Conservation (phyloP, 106 monocot genomes). For the Platanthera guangdongensis region DNA sequence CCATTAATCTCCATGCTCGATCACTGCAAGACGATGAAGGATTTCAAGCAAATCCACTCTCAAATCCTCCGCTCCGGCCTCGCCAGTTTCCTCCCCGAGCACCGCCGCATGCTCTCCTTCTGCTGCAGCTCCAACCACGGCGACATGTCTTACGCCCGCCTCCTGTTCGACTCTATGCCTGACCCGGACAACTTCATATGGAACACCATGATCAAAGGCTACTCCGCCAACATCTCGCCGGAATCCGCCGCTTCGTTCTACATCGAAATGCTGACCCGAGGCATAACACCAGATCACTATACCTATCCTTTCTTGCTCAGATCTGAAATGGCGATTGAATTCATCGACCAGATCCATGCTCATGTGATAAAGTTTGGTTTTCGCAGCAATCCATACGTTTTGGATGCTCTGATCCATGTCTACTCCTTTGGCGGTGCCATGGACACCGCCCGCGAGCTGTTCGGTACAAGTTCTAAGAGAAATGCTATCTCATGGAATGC, state of each 20-base stretch:
- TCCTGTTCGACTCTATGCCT: conserved; percentile 41
- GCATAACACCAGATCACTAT: conserved; percentile 24
- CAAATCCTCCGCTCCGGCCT: conserved; percentile 33
- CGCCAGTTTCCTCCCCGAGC: conserved; percentile 4
- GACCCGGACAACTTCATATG: conserved; percentile 20
- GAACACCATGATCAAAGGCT: conserved; percentile 39
- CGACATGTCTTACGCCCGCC: conserved; percentile 39
- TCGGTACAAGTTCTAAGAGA: conserved; percentile 22
- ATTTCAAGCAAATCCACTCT: conserved; percentile 56
- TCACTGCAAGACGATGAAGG: conserved; percentile 32
- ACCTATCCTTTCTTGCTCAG: conserved; percentile 52
- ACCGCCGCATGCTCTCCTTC: conserved; percentile 25
- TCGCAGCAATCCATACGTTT: conserved; percentile 23
- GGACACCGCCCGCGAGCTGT: conserved; percentile 32
- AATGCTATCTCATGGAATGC: conserved; percentile 44
- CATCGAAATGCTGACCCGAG: conserved; percentile 29
- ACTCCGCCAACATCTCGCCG: conserved; percentile 27
- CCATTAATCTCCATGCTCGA: conserved; percentile 20
- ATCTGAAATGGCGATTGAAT: conserved; percentile 8
- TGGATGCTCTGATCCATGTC: conserved; percentile 35
- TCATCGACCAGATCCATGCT: conserved; percentile 34
- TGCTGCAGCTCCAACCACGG: conserved; percentile 18
- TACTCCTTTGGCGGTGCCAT: conserved; percentile 28
- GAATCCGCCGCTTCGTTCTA: conserved; percentile 27
- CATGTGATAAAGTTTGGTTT: conserved; percentile 48